These are phyloP conservation scores for Polychaeton citri DNA, from an alignment of 2,329 filamentous ascomycete species.

Conservation along the genomic window DNA sequence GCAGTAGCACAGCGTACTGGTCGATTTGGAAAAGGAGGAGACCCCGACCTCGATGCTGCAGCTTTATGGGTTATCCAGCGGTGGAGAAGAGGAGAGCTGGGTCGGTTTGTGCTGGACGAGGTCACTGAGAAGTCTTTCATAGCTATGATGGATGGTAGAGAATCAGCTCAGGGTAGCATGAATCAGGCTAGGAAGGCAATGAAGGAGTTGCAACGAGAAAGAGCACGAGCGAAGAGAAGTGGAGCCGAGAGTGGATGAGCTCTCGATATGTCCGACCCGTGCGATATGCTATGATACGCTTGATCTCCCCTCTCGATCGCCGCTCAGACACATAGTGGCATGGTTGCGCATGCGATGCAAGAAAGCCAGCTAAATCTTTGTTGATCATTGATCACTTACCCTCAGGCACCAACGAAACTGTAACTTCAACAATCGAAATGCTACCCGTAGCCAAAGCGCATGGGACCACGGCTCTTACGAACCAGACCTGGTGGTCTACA, in stretches of 20 bases:
- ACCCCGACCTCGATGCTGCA: slow-evolving; percentile 55
- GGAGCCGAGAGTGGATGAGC: neutral
- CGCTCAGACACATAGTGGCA: no score
- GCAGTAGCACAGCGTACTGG: slow-evolving; percentile 62
- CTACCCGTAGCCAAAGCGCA: no score
- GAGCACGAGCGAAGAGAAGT: slow-evolving; percentile 4
- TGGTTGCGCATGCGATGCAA: no score
- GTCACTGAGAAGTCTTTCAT: slow-evolving; percentile 50
- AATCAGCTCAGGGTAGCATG: slow-evolving; percentile 41
- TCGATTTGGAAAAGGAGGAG: slow-evolving; percentile 58
- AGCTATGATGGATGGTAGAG: slow-evolving; percentile 33
- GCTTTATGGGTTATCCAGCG: slow-evolving; percentile 70
- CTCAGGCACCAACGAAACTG: no score
- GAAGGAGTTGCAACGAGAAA: slow-evolving; percentile 35
- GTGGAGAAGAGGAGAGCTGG: slow-evolving; percentile 67
- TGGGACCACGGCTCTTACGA: no score
- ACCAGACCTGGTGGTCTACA: no score
- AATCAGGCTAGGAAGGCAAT: slow-evolving; percentile 56
- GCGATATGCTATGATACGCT: no score
- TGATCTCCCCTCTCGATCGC: no score
- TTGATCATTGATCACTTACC: no score
- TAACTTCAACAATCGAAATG: no score
- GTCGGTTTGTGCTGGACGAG: slow-evolving; percentile 67
- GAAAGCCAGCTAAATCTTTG: no score
- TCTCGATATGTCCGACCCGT: no score